These are phyloP conservation scores for Raphanus hybrid DNA, from an alignment of 441 rosid species.

Conservation along the genomic window DNA sequence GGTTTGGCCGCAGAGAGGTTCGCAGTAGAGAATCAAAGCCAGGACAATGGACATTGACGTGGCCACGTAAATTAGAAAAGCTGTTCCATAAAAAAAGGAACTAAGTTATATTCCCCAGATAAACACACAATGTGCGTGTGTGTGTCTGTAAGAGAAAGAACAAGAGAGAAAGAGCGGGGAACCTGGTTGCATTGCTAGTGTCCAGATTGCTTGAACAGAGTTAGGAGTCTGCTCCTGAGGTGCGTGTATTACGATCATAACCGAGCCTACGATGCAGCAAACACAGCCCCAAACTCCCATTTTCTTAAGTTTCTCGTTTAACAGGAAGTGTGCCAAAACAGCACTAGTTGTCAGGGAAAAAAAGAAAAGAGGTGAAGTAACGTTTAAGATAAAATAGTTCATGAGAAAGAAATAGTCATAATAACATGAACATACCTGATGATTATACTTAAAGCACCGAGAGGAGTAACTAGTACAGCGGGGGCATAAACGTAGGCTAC, in stretches of 20 bases:
- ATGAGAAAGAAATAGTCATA: background rate
- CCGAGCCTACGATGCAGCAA: slow-evolving; percentile 68
- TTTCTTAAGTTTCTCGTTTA: slow-evolving; percentile 60
- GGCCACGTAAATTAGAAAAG: slow-evolving; percentile 64
- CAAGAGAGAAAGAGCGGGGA: background rate
- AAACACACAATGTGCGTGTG: background rate
- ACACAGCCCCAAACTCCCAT: slow-evolving; percentile 74
- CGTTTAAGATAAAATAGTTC: background rate
- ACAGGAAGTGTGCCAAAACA: slow-evolving; percentile 66
- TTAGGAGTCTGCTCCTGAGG: slow-evolving; percentile 62
- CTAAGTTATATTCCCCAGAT: slow-evolving; percentile 8
- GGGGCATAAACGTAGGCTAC: slow-evolving; percentile 78
- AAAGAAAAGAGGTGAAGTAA: slow-evolving; percentile 22
- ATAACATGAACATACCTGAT: slow-evolving; percentile 47
- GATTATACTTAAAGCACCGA: slow-evolving; percentile 73
- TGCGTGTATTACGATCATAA: slow-evolving; percentile 67
- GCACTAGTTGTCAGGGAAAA: slow-evolving; percentile 45
- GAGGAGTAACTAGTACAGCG: slow-evolving; percentile 77
- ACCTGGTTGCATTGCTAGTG: slow-evolving; percentile 70
- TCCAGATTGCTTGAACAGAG: slow-evolving; percentile 68
- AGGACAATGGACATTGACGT: slow-evolving; percentile 56
- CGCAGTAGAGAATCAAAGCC: slow-evolving; percentile 64
- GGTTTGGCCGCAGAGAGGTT: slow-evolving; percentile 67
- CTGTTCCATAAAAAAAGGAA: slow-evolving; percentile 40
- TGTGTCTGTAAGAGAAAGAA: background rate